Evolutionary conservation across 441 rosid genomes (phyloP).

Genomic region (California macrophylla): DNA sequence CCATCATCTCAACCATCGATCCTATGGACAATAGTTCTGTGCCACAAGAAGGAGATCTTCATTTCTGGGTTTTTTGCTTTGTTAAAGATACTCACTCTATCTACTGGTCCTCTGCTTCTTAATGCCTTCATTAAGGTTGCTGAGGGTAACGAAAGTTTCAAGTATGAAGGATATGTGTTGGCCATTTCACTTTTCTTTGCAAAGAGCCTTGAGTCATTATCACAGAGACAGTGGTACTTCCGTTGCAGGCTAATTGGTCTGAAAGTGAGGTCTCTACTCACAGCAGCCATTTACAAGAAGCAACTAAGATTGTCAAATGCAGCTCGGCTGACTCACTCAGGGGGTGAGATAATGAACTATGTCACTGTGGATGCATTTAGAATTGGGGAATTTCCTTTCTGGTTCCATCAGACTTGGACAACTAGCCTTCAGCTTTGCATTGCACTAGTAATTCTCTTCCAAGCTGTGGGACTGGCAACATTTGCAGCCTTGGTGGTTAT

Average conservation of each 20-base stretch:
- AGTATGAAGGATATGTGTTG: conserved; percentile 72
- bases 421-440: conserved; percentile 77
- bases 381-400: conserved; percentile 87
- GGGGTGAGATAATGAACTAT: conserved; percentile 85
- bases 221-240: conserved; percentile 92
- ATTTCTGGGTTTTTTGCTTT: conserved; percentile 83
- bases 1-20: conserved; percentile 42
- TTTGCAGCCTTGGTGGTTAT: conserved; percentile 64
- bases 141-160: conserved; percentile 55
- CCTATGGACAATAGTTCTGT: conserved; percentile 44
- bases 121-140: conserved; percentile 81
- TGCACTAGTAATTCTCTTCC: conserved; percentile 61
- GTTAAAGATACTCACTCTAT: conserved; percentile 55
- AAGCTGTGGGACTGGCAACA: conserved; percentile 79
- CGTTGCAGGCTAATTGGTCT: conserved; percentile 72
- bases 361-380: conserved; percentile 87
- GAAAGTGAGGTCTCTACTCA: conserved; percentile 66
- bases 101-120: conserved; percentile 77
- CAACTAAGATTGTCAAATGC: conserved; percentile 72
- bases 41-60: conserved; percentile 61
- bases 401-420: conserved; percentile 96
- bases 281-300: conserved; percentile 77
- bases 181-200: conserved; percentile 49
- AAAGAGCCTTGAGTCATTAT: conserved; percentile 64
- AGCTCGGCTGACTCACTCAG: conserved; percentile 61